These are phyloP conservation scores for Coemansia sp. DNA, from an alignment of 192 early-diverging fungal genomes.

Conservation along the genomic window DNA sequence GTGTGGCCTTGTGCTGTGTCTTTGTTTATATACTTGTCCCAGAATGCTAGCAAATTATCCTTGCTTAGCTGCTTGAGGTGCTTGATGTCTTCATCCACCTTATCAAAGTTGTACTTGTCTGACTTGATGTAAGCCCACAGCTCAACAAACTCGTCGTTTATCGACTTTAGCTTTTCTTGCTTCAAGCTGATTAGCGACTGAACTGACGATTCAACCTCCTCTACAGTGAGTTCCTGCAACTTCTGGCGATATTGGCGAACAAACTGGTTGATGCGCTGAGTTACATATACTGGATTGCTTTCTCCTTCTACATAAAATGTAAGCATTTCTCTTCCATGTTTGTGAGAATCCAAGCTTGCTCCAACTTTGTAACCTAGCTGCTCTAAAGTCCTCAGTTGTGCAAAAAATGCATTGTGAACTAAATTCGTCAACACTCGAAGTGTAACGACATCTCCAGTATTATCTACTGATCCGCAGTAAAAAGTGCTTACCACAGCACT, in stretches of 20 bases:
- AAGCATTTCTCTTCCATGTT: conserved; percentile 25
- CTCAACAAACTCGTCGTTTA: conserved; percentile 61
- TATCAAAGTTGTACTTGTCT: conserved; percentile 76
- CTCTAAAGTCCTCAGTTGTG: conserved; percentile 73
- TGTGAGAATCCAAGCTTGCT: background rate
- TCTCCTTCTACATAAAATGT: conserved; percentile 82
- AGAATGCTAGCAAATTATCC: conserved; percentile 28
- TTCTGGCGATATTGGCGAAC: conserved; percentile 57
- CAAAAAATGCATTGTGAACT: conserved; percentile 77
- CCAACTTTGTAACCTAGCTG: conserved; percentile 37
- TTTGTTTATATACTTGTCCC: conserved; percentile 38
- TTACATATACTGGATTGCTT: conserved; percentile 72
- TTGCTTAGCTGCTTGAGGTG: conserved; percentile 16
- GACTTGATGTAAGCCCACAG: conserved; percentile 67
- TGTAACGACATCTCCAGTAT: conserved; percentile 59
- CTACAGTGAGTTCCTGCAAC: conserved; percentile 35
- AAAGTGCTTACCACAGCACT: conserved; percentile 72
- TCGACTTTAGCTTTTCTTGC: background rate
- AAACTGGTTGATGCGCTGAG: conserved; percentile 77
- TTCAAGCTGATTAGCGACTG: conserved; percentile 59
- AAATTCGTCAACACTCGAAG: conserved; percentile 72
- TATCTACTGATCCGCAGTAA: conserved; percentile 68
- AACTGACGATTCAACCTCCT: conserved; percentile 46
- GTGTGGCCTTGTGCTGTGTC: conserved; percentile 17
- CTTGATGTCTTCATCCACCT: conserved; percentile 15